Base-by-base conservation (phyloP, 2,329 filamentous ascomycete species). In the Tolypocladium endophyticum region DNA sequence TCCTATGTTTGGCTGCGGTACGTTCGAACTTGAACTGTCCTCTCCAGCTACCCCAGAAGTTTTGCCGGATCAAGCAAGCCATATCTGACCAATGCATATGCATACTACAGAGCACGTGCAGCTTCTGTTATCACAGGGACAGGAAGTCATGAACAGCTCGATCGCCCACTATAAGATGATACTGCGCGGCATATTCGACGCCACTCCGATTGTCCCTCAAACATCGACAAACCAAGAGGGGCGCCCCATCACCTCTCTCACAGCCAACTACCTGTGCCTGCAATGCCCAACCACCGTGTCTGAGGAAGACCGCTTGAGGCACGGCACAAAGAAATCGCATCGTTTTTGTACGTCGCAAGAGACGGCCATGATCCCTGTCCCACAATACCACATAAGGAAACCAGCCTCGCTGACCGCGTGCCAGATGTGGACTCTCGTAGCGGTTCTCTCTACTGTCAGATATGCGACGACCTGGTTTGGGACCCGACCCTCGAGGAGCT, bases 391-490 rank as follows among this genome's bases (percentile, higher is more conserved):
- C n/a, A 4, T 18, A 1, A 23, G 30, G n/a, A 20, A 35, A n/a
- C 20, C 52, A 4, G 30, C 23, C 18, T 30, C 58, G 62, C 68
- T 76, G 62, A 73, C 68, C 30, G 25, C 66, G 57, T 58, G 47
- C 25, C 65, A 92, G 89, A 88, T 69, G 87, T 92, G 45, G 90
- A 94, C 68, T 93, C 89, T 30, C 80, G 86, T 61, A 87, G 82
- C 65, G 90, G 89, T 45, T 81, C 85, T 56, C 76, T 94, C 8
- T 93, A 88, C 73, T 94, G 90, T 72, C 87, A 91, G 64, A 86
- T 90, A 70, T 94, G 90, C 70, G 84, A 89, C 69, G 90, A 94
- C 70, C 86, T 90, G 64, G 87, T 94, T 38, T 93, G 89, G 80
- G 90, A 94, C 66, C 88, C 89, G 7, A 89, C 87, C 7, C 77